A percentile compares a stretch with the other conserved stretches of the same genome.
phyloP scores from a whole-genome alignment of 768 basidiomycete species.

The Tricholoma sp. region DNA sequence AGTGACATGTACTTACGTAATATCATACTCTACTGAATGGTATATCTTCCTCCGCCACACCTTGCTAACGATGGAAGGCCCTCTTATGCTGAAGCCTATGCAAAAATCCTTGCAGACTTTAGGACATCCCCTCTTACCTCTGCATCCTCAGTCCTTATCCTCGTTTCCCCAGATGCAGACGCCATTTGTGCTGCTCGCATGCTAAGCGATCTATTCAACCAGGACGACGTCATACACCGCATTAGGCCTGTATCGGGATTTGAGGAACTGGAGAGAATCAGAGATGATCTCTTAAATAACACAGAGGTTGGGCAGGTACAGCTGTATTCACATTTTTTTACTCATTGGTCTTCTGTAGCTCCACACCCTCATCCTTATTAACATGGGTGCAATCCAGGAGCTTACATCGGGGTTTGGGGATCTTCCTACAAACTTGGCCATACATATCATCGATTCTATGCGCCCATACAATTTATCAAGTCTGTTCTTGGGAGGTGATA shows the following conservation, averaged over 20 bases:
- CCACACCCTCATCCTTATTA: constrained; percentile 85
- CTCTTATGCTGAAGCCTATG: constrained; percentile 73
- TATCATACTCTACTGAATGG: constrained; percentile 38
- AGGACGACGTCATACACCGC: constrained; percentile 90
- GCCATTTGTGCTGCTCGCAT: constrained; percentile 88
- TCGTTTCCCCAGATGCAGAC: constrained; percentile 89
- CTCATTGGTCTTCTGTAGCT: constrained; percentile 39
- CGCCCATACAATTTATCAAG: constrained; percentile 87
- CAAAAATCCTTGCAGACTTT: constrained; percentile 63
- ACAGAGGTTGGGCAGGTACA: constrained; percentile 48
- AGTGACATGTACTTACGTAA: constrained; percentile 13
- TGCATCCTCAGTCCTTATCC: constrained; percentile 78
- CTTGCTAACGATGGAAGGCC: constrained; percentile 49
- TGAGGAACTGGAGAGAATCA: constrained; percentile 62
- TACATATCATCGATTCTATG: constrained; percentile 94
- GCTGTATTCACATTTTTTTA: not conserved
- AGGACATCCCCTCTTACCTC: constrained; percentile 70
- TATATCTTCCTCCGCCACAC: constrained; percentile 69
- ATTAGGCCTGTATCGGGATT: constrained; percentile 87
- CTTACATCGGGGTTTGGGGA: constrained; percentile 76
- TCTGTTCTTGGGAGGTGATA: constrained; percentile 69
- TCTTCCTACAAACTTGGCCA: constrained; percentile 52
- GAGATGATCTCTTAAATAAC: constrained; percentile 59
- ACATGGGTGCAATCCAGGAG: constrained; percentile 88
- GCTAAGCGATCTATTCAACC: constrained; percentile 82